Evolutionary conservation across 805 yeast species (phyloP).

Genomic region (Starmerella tilneyi): DNA sequence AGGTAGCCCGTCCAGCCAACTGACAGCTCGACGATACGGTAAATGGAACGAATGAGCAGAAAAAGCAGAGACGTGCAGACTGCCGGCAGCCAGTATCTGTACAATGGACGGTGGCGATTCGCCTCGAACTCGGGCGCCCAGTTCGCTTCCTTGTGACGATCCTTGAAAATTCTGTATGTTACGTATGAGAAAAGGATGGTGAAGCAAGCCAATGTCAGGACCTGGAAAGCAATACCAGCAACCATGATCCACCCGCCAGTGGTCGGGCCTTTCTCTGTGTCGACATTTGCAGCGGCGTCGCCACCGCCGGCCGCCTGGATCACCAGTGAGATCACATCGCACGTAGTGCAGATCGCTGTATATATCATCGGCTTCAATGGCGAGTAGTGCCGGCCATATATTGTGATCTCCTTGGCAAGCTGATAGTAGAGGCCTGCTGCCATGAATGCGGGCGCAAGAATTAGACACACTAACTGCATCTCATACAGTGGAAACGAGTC

Average conservation of each 20-base stretch:
- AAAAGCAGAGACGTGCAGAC: conserved; percentile 37
- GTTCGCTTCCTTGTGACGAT: conserved; percentile 4
- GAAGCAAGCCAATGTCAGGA: conserved; percentile 55
- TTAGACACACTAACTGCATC: conserved; percentile 56
- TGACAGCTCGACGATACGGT: conserved; percentile 60
- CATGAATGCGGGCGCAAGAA: conserved; percentile 71
- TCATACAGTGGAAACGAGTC: conserved; percentile 38
- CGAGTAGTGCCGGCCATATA: conserved; percentile 50
- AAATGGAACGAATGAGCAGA: conserved; percentile 57
- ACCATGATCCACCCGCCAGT: conserved; percentile 61
- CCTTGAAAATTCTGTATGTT: conserved; percentile 10
- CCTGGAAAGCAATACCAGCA: conserved; percentile 71
- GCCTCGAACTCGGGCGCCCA: conserved; percentile 21
- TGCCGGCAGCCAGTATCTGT: conserved; percentile 26
- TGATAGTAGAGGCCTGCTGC: conserved; percentile 76
- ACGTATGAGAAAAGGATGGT: conserved; percentile 42
- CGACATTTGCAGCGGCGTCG: conserved; percentile 40
- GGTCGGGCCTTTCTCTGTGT: conserved; percentile 32
- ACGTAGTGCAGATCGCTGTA: conserved; percentile 52
- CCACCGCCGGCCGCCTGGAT: conserved; percentile 76
- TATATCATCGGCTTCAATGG: conserved; percentile 46
- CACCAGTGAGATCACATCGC: conserved; percentile 54
- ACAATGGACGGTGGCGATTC: conserved; percentile 20
- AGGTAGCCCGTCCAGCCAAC: conserved; percentile 64
- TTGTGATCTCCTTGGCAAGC: conserved; percentile 54